These are phyloP conservation scores for Saccharomycopsis microspora DNA, from an alignment of 805 yeast genomes.

Conservation along the genomic window DNA sequence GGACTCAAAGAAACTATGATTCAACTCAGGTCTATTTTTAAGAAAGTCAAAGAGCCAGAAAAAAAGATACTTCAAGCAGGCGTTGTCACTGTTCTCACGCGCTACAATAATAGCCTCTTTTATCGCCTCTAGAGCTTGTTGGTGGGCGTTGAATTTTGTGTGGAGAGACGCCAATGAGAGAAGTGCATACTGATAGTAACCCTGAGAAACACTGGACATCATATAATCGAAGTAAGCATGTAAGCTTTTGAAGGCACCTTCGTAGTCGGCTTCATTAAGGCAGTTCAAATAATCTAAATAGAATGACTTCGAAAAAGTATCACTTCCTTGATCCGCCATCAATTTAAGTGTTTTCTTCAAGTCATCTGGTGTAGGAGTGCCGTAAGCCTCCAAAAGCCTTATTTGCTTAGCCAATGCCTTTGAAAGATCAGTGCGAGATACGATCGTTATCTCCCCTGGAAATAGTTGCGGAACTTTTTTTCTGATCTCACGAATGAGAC, in stretches of 20 bases:
- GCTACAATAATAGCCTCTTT: slow-evolving; percentile 86
- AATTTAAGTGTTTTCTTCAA: slow-evolving; percentile 30
- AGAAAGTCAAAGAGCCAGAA: slow-evolving; percentile 68
- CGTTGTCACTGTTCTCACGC: slow-evolving; percentile 67
- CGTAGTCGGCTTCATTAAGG: slow-evolving; percentile 49
- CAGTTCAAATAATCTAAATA: slow-evolving; percentile 52
- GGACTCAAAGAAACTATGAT: slow-evolving; percentile 39
- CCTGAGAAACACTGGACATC: slow-evolving; percentile 52
- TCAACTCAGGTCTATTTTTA: slow-evolving; percentile 50
- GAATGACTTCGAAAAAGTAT: slow-evolving; percentile 34
- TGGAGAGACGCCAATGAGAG: slow-evolving; percentile 63
- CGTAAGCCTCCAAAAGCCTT: slow-evolving; percentile 36
- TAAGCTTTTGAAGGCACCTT: slow-evolving; percentile 38
- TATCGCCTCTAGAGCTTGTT: slow-evolving; percentile 65
- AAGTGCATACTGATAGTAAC: slow-evolving; percentile 67
- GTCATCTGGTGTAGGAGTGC: slow-evolving; percentile 33
- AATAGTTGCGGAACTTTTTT: neutral
- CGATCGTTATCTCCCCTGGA: slow-evolving; percentile 20
- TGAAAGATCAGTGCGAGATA: slow-evolving; percentile 42
- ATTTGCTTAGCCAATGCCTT: slow-evolving; percentile 43
- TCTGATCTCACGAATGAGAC: slow-evolving; percentile 18
- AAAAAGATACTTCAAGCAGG: slow-evolving; percentile 59
- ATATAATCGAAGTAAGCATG: slow-evolving; percentile 64
- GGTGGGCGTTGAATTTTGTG: slow-evolving; percentile 52
- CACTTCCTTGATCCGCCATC: slow-evolving; percentile 34